Percentiles rank a stretch among this genome's conserved stretches.
phyloP scores from a whole-genome alignment of 495 filamentous ascomycete species.

The Thermothielavioides terrestris region DNA sequence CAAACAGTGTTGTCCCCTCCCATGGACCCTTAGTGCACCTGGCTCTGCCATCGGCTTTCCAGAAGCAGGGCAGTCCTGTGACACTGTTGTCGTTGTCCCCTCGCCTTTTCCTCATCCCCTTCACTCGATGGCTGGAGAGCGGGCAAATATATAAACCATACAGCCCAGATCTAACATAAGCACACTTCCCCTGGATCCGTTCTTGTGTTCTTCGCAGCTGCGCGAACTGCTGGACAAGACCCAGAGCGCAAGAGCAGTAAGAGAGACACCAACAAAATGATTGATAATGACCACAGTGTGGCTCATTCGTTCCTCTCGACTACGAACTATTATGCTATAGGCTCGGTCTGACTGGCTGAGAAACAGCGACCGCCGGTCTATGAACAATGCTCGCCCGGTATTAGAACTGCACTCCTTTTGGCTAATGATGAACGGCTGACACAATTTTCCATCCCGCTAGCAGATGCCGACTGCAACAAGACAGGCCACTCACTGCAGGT shows the following conservation, averaged over 20 bases:
- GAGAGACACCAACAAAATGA: neutral
- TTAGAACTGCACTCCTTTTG: slow-evolving; percentile 3
- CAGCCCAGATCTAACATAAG: too few species aligned
- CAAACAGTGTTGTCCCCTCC: too few species aligned
- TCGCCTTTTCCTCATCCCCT: too few species aligned
- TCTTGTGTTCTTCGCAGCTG: too few species aligned
- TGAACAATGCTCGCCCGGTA: neutral
- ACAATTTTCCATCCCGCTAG: neutral
- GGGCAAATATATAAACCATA: too few species aligned
- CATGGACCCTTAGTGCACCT: too few species aligned
- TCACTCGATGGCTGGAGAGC: too few species aligned
- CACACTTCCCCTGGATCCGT: too few species aligned
- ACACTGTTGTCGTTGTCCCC: too few species aligned
- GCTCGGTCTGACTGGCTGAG: slow-evolving; percentile 13
- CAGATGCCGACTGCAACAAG: neutral
- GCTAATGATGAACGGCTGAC: neutral
- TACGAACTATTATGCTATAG: slow-evolving; percentile 14
- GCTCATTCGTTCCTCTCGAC: neutral
- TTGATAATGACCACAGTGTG: neutral
- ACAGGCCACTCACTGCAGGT: slow-evolving; percentile 37
- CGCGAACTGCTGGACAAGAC: too few species aligned
- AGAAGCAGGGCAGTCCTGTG: too few species aligned
- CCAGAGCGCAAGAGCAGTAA: neutral
- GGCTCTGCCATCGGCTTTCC: too few species aligned
- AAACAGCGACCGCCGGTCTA: slow-evolving; percentile 16